Percentiles rank a stretch among this genome's conserved stretches.
Conservation (phyloP, 1,284 basidiomycete genomes). For the Retiboletus flavoniger region DNA sequence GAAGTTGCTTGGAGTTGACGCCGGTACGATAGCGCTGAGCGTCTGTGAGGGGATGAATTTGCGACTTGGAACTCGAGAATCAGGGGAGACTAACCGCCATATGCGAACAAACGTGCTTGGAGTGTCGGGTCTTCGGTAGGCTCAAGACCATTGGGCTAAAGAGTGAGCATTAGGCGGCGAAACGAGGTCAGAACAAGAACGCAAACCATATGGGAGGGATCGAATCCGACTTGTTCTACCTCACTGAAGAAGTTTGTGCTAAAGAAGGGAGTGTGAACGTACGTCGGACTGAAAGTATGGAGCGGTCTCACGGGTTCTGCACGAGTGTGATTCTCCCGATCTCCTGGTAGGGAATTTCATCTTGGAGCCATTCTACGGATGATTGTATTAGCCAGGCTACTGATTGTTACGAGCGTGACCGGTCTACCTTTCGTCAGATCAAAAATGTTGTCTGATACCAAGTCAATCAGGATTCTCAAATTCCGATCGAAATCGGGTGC, state of each 20-base stretch:
- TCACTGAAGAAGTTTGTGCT: conserved; percentile 26
- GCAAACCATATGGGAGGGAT: conserved; percentile 21
- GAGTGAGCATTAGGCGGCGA: neutral
- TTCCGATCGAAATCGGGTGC: neutral
- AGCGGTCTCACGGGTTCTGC: conserved; percentile 35
- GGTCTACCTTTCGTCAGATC: conserved; percentile 38
- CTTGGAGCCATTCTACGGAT: conserved; percentile 29
- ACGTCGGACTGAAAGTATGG: neutral
- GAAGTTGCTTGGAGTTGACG: conserved; percentile 21
- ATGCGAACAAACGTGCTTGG: conserved; percentile 44
- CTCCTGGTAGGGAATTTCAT: conserved; percentile 38
- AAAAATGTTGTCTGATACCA: conserved; percentile 34
- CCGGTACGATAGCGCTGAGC: conserved; percentile 24
- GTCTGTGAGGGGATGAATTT: conserved; percentile 9
- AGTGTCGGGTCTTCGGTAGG: conserved; percentile 41
- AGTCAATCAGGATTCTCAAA: neutral
- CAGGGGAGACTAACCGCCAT: conserved; percentile 18
- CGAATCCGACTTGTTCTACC: conserved; percentile 25
- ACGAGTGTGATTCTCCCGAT: conserved; percentile 39
- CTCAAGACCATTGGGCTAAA: conserved; percentile 30
- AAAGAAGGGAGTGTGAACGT: neutral
- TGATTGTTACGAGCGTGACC: neutral
- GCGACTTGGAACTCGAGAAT: neutral
- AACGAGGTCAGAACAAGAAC: neutral
- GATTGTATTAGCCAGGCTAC: neutral